These are phyloP conservation scores for Rhizomucor miehei DNA, from an alignment of 371 early-diverging fungal species.

Conservation along the genomic window DNA sequence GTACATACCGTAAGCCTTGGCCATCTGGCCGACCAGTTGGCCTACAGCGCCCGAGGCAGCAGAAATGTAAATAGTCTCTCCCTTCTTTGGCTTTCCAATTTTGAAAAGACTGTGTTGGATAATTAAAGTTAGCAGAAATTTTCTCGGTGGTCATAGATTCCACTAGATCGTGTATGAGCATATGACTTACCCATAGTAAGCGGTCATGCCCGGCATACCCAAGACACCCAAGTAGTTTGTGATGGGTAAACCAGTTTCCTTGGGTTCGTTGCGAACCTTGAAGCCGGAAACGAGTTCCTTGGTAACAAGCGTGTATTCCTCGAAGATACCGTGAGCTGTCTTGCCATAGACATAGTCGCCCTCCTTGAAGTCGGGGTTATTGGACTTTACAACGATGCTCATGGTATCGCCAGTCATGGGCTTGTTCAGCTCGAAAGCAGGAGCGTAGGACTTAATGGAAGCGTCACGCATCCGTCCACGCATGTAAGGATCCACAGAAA, in stretches of 20 bases:
- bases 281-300: conserved; percentile 19
- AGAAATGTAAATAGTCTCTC: conserved; percentile 51
- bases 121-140: too few species aligned
- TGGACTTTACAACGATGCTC: conserved; percentile 58
- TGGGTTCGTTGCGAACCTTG: conserved; percentile 36
- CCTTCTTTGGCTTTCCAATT: conserved; percentile 29
- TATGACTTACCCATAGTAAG: conserved; percentile 31
- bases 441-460: conserved; percentile 36
- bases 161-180: too few species aligned
- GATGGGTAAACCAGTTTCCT: conserved; percentile 38
- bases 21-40: conserved; percentile 65
- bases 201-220: conserved; percentile 56
- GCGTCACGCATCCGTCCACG: conserved; percentile 66
- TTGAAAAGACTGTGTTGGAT: conserved; percentile 20
- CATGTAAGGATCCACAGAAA: conserved; percentile 47
- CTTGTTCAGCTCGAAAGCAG: conserved; percentile 55
- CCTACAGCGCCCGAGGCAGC: conserved; percentile 63
- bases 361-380: conserved; percentile 50
- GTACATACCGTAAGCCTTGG: conserved; percentile 62
- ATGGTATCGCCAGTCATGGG: conserved; percentile 62
- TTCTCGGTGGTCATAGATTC: too few species aligned
- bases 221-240: conserved; percentile 53
- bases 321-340: conserved; percentile 52
- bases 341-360: conserved; percentile 65
- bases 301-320: conserved; percentile 40